Conservation (phyloP, 1,139 yeast species). For the Hansenula sp. region DNA sequence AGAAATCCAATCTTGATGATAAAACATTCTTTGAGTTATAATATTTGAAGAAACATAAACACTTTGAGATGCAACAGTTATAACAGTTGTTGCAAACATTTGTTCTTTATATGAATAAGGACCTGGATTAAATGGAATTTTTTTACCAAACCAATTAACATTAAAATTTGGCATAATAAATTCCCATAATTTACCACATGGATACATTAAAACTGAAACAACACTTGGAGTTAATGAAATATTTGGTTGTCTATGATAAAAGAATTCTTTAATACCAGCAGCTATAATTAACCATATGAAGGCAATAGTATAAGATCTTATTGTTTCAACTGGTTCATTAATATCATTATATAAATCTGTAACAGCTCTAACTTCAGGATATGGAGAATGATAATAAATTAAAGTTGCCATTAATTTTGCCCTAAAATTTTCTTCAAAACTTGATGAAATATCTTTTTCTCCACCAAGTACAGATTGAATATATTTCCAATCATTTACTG, state of each 20-base stretch:
- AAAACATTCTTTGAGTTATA: constrained; percentile 40
- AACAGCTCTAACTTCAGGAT: constrained; percentile 60
- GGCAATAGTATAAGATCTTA: constrained; percentile 53
- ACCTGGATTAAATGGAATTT: constrained; percentile 47
- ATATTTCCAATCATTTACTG: constrained; percentile 30
- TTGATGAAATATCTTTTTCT: constrained; percentile 7
- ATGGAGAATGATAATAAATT: constrained; percentile 52
- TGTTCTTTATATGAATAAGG: constrained; percentile 70
- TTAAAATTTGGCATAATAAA: constrained; percentile 44
- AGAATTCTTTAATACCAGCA: constrained; percentile 54
- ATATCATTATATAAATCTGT: constrained; percentile 51
- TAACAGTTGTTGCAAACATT: constrained; percentile 50
- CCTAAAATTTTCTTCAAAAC: constrained; percentile 25
- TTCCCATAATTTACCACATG: constrained; percentile 44
- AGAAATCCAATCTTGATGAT: constrained; percentile 31
- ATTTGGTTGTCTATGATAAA: constrained; percentile 50
- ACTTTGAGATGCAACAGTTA: constrained; percentile 36
- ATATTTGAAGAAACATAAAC: constrained; percentile 62
- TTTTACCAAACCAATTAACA: constrained; percentile 33
- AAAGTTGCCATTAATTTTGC: constrained; percentile 40
- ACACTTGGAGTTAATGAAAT: constrained; percentile 42
- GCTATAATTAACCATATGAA: constrained; percentile 53
- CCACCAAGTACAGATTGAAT: constrained; percentile 24
- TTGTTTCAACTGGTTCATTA: constrained; percentile 45
- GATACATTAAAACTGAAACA: constrained; percentile 54